These are phyloP conservation scores for Serendipita sp. DNA, from an alignment of 1,284 basidiomycete species.

Conservation along the genomic window DNA sequence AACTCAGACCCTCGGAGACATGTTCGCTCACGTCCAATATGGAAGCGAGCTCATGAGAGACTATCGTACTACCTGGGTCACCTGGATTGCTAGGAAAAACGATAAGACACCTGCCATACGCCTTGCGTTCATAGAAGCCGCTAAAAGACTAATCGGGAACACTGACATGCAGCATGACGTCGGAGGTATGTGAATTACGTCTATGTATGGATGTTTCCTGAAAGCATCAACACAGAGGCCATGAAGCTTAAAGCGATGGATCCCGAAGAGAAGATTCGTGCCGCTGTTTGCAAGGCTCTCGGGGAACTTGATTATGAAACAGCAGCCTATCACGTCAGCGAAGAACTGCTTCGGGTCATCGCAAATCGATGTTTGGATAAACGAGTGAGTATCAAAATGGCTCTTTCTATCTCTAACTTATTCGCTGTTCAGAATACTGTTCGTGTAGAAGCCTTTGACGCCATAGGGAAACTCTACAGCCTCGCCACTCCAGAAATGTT, in stretches of 20 bases:
- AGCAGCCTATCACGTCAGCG: slow-evolving; percentile 67
- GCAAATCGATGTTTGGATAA: slow-evolving; percentile 72
- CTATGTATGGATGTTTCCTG: slow-evolving; percentile 13
- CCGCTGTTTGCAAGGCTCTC: slow-evolving; percentile 71
- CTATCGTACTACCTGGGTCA: slow-evolving; percentile 74
- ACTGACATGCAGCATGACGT: slow-evolving; percentile 54
- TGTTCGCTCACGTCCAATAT: slow-evolving; percentile 66
- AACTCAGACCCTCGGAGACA: slow-evolving; percentile 74
- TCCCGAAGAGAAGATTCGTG: slow-evolving; percentile 83
- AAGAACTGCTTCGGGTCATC: slow-evolving; percentile 46
- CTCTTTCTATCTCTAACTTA: not conserved
- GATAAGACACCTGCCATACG: slow-evolving; percentile 67
- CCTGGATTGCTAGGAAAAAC: slow-evolving; percentile 69
- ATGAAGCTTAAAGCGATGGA: slow-evolving; percentile 63
- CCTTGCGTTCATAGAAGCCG: slow-evolving; percentile 63
- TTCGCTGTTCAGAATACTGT: slow-evolving; percentile 43
- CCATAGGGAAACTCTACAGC: slow-evolving; percentile 66
- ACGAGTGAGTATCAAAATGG: slow-evolving; percentile 39
- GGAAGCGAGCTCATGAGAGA: slow-evolving; percentile 61
- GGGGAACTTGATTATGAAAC: slow-evolving; percentile 83
- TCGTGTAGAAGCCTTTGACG: slow-evolving; percentile 65
- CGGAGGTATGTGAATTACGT: slow-evolving; percentile 39
- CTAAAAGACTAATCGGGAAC: slow-evolving; percentile 46
- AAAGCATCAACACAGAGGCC: slow-evolving; percentile 30
- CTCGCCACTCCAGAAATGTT: slow-evolving; percentile 84